These are phyloP conservation scores for Ganoderma resinaceum DNA, from an alignment of 1,284 basidiomycete genomes.

Conservation along the genomic window DNA sequence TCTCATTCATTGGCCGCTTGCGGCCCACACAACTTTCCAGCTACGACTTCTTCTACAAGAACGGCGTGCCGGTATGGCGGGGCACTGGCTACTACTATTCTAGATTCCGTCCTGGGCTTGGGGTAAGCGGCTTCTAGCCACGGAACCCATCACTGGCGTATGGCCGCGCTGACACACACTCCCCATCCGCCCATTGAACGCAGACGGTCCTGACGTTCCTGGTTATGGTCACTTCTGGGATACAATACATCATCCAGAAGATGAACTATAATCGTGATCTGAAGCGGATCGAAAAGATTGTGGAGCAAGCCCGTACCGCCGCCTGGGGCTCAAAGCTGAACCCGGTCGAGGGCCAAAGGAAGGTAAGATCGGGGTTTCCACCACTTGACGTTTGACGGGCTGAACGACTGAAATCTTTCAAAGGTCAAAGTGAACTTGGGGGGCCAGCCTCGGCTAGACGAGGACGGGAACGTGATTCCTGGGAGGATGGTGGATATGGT, in stretches of 20 bases:
- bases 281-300: slow-evolving; percentile 71
- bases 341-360: slow-evolving; percentile 66
- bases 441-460: slow-evolving; percentile 56
- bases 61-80: slow-evolving; percentile 89
- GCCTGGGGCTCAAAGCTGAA: slow-evolving; percentile 81
- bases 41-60: slow-evolving; percentile 92
- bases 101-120: slow-evolving; percentile 89
- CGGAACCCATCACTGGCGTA: neutral
- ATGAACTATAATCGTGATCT: slow-evolving; percentile 82
- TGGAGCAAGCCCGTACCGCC: slow-evolving; percentile 64
- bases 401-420: slow-evolving; percentile 1
- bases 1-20: slow-evolving; percentile 7
- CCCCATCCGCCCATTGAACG: neutral
- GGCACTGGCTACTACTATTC: slow-evolving; percentile 92
- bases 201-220: slow-evolving; percentile 83
- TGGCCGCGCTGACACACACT: neutral
- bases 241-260: slow-evolving; percentile 83
- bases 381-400: neutral
- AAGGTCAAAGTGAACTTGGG: slow-evolving; percentile 78
- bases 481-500: slow-evolving; percentile 75
- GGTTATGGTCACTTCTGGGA: slow-evolving; percentile 69
- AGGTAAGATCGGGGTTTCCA: slow-evolving; percentile 51
- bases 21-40: slow-evolving; percentile 42
- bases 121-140: slow-evolving; percentile 51
- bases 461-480: slow-evolving; percentile 56